Base-by-base conservation (phyloP, 1,284 basidiomycete genomes). In the Rhizoctonia solani region DNA sequence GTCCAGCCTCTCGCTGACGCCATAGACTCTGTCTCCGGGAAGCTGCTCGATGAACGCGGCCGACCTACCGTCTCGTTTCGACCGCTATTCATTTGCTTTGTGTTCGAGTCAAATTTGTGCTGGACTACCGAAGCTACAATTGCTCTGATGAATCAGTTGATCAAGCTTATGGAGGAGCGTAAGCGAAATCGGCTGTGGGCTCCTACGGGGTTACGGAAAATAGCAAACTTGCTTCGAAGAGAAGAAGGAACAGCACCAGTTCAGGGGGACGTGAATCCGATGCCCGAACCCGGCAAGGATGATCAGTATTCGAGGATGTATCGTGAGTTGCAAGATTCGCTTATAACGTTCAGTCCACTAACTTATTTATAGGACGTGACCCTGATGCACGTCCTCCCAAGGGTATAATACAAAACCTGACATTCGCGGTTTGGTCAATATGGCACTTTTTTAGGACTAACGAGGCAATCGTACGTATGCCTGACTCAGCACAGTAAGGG, bases 361-460 rank as follows among this genome's bases (percentile, higher is more conserved):
- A 25, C 34, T 41, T 23, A 39, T 54, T 25, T 19, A 2, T 69
- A 83, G 82, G 75, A 27, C 75, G 71, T 16, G 82, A 85, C 69
- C 82, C 83, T 1, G 83, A 85, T 66, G 82, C 80, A 34, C 74
- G 75, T 21, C 79, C 81, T 0, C 82, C 83, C 1, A 75, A 75
- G 19, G 83, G 82, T 70, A 67, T 72, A 0, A 21, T 79, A 16
- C 82, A 84, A 71, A 76, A 74, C 41, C 23, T 78, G 1, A 77
- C 79, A 69, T 74, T 78, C 66, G 49, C 61, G 1, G 11, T 82
- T 4, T 79, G 82, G 70, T 23, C 42, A 3, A 34, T 77, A n/a
- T 80, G 79, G 67, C 72, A 74, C 49, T 84, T 82, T 81, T 74
- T 75, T 19, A 76, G 75, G 65, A 81, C 80, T 0, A 75, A 81